Evolutionary conservation across 345 rosid genomes (phyloP).

Genomic region (Hypericum perforatum): DNA sequence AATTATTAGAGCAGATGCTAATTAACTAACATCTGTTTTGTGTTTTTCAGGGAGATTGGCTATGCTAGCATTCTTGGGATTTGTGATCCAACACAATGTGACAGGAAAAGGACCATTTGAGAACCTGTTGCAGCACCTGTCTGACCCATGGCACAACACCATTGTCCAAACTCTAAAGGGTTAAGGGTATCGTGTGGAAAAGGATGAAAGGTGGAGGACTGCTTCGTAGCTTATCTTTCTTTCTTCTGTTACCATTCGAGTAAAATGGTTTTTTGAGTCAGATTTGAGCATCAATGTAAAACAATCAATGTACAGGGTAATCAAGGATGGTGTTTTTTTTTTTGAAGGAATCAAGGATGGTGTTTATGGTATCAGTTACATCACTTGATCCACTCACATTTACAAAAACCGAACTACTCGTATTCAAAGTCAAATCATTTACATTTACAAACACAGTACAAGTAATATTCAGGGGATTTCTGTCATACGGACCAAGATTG

Average conservation of each 20-base stretch:
- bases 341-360: too few species aligned
- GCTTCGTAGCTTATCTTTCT: conserved; percentile 13
- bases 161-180: conserved; percentile 64
- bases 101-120: conserved; percentile 95
- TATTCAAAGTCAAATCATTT: too few species aligned
- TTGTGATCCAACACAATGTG: conserved; percentile 80
- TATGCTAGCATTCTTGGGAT: conserved; percentile 91
- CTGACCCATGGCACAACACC: conserved; percentile 99
- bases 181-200: background rate
- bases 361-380: too few species aligned
- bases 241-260: conserved; percentile 14
- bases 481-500: too few species aligned
- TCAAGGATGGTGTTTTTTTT: too few species aligned
- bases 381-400: too few species aligned
- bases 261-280: conserved; percentile 19
- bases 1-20: background rate
- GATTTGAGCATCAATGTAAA: conserved; percentile 23
- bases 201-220: conserved; percentile 11
- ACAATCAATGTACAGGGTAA: conserved; percentile 17
- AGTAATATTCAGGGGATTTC: too few species aligned
- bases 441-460: too few species aligned
- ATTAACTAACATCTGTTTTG: background rate
- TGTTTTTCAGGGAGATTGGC: conserved; percentile 92
- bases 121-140: conserved; percentile 82
- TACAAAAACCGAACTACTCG: too few species aligned